These are phyloP conservation scores for Ophiostoma australiae DNA, from an alignment of 2,329 filamentous ascomycete genomes.

Conservation along the genomic window DNA sequence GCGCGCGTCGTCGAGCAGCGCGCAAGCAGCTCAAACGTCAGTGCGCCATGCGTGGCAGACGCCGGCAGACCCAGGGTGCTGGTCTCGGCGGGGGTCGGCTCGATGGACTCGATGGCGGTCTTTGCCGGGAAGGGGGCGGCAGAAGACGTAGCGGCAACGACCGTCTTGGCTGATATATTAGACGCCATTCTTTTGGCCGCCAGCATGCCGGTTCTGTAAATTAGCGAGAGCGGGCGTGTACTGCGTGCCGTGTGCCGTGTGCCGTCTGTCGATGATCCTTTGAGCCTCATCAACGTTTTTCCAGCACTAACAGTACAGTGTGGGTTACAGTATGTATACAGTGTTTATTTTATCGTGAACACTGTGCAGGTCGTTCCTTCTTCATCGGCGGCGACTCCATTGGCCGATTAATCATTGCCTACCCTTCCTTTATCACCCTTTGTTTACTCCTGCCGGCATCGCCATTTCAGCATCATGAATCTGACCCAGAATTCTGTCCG, in stretches of 20 bases:
- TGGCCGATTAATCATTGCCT: background rate
- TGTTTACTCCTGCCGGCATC: background rate
- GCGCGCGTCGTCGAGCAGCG: slow-evolving; percentile 73
- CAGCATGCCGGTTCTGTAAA: slow-evolving; percentile 26
- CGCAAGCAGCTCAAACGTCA: slow-evolving; percentile 33
- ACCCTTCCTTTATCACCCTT: background rate
- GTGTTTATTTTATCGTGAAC: background rate
- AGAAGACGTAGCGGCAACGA: background rate
- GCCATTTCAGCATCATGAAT: background rate
- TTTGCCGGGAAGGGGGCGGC: background rate
- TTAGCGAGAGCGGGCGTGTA: background rate
- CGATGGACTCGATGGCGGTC: background rate
- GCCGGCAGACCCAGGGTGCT: slow-evolving; percentile 22
- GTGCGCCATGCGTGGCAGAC: slow-evolving; percentile 32
- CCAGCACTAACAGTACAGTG: background rate
- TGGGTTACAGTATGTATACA: background rate
- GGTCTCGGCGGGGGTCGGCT: background rate
- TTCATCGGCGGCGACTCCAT: background rate
- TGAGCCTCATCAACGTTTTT: background rate
- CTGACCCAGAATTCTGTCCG: background rate
- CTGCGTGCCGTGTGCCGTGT: background rate
- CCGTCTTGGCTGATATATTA: slow-evolving; percentile 19
- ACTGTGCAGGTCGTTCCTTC: background rate
- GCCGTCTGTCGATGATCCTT: background rate
- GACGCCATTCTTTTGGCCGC: slow-evolving; percentile 31